phyloP scores from a whole-genome alignment of 1,284 basidiomycete genomes.

The Irpex lacteus region DNA sequence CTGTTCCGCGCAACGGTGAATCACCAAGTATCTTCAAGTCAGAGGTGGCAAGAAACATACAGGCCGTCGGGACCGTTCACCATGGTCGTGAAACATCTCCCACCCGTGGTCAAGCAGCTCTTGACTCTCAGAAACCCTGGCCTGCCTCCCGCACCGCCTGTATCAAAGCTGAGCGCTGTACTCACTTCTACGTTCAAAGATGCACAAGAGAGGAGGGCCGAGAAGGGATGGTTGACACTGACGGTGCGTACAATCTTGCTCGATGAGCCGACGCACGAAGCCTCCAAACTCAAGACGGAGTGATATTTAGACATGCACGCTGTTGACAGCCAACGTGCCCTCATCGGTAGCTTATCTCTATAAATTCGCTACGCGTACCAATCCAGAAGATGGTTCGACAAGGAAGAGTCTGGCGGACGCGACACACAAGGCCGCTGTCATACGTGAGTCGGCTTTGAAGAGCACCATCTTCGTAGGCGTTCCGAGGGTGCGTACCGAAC shows the following conservation, averaged over 20 bases:
- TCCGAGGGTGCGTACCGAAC: constrained; percentile 57
- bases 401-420: constrained; percentile 46
- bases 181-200: constrained; percentile 59
- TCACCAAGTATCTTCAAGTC: too few species aligned
- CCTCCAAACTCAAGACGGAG: too few species aligned
- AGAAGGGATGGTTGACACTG: constrained; percentile 82
- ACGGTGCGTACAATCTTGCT: constrained; percentile 44
- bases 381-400: constrained; percentile 41
- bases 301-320: constrained; percentile 65
- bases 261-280: too few species aligned
- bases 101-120: constrained; percentile 65
- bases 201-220: constrained; percentile 62
- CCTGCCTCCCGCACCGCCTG: constrained; percentile 57
- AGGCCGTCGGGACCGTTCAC: neutral
- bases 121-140: constrained; percentile 68
- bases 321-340: constrained; percentile 84
- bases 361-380: constrained; percentile 63
- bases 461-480: constrained; percentile 92
- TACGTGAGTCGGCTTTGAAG: constrained; percentile 93
- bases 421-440: constrained; percentile 74
- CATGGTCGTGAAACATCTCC: constrained; percentile 43
- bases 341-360: constrained; percentile 77
- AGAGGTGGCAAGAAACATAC: too few species aligned
- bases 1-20: too few species aligned
- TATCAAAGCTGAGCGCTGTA: constrained; percentile 49